Base-by-base conservation (phyloP, 129 eudicot species). In the Apium graveolens region DNA sequence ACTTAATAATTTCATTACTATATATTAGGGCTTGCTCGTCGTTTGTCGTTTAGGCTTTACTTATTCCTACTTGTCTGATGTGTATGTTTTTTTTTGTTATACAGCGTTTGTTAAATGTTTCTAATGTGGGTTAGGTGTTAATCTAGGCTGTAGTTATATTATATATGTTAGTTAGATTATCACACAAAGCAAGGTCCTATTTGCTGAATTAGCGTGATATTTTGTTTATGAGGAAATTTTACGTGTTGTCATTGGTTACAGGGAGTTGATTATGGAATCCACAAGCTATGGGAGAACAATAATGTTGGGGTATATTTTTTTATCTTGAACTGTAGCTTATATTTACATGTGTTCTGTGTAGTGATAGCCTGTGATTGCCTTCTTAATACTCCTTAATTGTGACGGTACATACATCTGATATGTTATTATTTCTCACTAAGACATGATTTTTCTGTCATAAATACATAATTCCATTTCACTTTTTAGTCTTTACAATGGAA, bases 231-330 rank as follows among this genome's bases (percentile, higher is more conserved):
- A 34, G 26, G 48, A 7, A 31, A 75, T 26, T 51, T 29, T 43
- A 2, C 31, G 4, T 9, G n/a, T n/a, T 34, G 18, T 37, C 21
- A 31, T 32, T 73, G 75, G 74, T 82, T 87, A 78, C 92, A 91
- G 95, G 92, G 90, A 13, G 96, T 92, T 75, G 97, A 92, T 65
- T 87, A 86, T 76, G 97, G 97, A n/a, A 86, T 92, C 80, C 90
- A 81, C 81, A 86, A 78, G 65, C 84, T 92, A 49, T 92, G 92
- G 92, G 96, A 92, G 83, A 71, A 55, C 77, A 87, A 86, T 86
- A 92, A 92, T 53, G 83, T 85, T 80, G 97, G 97, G 90, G 97
- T 92, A 92, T 62, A 51, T 45, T n/a, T 38, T 41, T 11, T 6
- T 66, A 63, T 81, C 49, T 8, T 66, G 65, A 73, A 13, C 31